phyloP scores from a whole-genome alignment of 2,329 filamentous ascomycete species.

The Colletotrichum sp. region DNA sequence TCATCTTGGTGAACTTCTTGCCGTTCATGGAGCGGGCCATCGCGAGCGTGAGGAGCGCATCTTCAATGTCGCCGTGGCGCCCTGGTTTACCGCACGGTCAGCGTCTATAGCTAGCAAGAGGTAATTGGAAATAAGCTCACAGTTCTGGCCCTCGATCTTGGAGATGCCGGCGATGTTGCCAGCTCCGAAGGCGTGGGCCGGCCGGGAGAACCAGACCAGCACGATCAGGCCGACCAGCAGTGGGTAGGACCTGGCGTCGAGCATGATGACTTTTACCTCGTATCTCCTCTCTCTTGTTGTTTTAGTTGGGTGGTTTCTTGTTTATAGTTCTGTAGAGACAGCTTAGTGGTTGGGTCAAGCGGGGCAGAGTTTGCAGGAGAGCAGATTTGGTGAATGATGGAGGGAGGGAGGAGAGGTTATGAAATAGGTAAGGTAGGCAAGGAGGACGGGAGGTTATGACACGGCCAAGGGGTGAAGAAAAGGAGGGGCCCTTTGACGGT shows the following conservation, averaged over 20 bases:
- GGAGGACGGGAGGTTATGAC: constrained; percentile 6
- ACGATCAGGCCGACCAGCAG: constrained; percentile 62
- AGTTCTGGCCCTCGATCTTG: constrained; percentile 84
- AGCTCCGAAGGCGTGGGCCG: constrained; percentile 80
- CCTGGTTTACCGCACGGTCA: constrained; percentile 47
- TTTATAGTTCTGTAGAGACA: background rate
- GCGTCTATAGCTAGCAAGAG: background rate
- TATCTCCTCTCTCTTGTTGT: background rate
- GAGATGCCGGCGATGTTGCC: constrained; percentile 86
- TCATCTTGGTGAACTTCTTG: constrained; percentile 89
- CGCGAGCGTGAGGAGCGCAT: constrained; percentile 78
- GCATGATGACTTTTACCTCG: constrained; percentile 41
- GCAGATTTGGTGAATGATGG: background rate
- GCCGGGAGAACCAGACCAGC: constrained; percentile 70
- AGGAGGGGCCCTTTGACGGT: constrained; percentile 17
- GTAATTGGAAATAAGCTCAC: constrained; percentile 42
- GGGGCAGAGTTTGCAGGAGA: background rate
- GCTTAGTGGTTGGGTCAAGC: constrained; percentile 2
- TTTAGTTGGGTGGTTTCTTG: background rate
- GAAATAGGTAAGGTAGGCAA: background rate
- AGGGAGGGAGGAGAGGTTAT: background rate
- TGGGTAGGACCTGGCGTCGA: constrained; percentile 51
- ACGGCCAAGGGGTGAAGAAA: constrained; percentile 19
- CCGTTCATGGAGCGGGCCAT: constrained; percentile 56
- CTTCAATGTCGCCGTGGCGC: constrained; percentile 93